A percentile compares a stretch with the other conserved stretches of the same genome.
phyloP scores from a whole-genome alignment of 1,284 basidiomycete genomes.

The Puccinia brachypodii region DNA sequence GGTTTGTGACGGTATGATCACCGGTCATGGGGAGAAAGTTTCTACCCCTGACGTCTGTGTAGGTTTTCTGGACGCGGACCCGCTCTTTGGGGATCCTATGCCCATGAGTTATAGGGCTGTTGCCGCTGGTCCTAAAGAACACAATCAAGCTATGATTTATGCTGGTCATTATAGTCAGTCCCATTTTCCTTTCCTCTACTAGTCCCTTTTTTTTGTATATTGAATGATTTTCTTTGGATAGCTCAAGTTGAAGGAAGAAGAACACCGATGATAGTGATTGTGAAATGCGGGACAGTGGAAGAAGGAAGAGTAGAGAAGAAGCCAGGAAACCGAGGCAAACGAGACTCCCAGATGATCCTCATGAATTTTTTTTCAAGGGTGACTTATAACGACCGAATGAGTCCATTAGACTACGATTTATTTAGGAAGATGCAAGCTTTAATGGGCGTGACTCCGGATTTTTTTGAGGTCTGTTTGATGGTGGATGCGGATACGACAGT shows the following conservation, averaged over 20 bases:
- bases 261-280: slow-evolving; percentile 91
- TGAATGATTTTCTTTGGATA: slow-evolving; percentile 59
- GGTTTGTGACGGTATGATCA: slow-evolving; percentile 98
- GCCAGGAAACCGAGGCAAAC: slow-evolving; percentile 96
- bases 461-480: slow-evolving; percentile 97
- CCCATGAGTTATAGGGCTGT: slow-evolving; percentile 94
- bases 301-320: slow-evolving; percentile 82
- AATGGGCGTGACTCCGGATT: slow-evolving; percentile 99
- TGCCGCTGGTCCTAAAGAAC: slow-evolving; percentile 79
- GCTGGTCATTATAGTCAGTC: slow-evolving; percentile 94
- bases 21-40: slow-evolving; percentile 87
- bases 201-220: neutral
- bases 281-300: slow-evolving; percentile 89
- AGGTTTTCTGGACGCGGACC: slow-evolving; percentile 84
- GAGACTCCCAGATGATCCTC: slow-evolving; percentile 95
- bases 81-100: slow-evolving; percentile 90
- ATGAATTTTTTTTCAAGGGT: slow-evolving; percentile 99
- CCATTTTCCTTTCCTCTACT: slow-evolving; percentile 17
- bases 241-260: slow-evolving; percentile 68
- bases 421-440: slow-evolving; percentile 94
- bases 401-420: slow-evolving; percentile 93
- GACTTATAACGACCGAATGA: slow-evolving; percentile 99
- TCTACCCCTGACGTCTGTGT: slow-evolving; percentile 98
- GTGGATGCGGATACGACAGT: slow-evolving; percentile 98
- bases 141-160: slow-evolving; percentile 97